phyloP scores from a whole-genome alignment of 1,284 basidiomycete genomes.

The Moesziomyces antarcticus region DNA sequence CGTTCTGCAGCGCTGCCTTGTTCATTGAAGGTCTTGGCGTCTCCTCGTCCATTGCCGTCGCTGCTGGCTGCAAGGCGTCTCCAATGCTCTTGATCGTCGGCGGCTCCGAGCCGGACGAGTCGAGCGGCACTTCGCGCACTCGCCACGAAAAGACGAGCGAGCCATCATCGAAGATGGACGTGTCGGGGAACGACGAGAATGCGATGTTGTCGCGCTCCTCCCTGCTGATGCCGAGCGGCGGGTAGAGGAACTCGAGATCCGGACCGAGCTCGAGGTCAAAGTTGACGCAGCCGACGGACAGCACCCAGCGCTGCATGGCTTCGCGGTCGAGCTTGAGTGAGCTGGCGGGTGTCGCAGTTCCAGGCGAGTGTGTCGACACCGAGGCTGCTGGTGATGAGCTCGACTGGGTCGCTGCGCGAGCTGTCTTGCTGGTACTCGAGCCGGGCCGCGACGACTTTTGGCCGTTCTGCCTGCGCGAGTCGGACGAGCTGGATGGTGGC shows the following conservation, averaged over 20 bases:
- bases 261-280: conserved; percentile 75
- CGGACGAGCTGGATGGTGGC: conserved; percentile 3
- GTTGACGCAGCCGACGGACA: conserved; percentile 65
- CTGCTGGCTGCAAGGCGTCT: conserved; percentile 17
- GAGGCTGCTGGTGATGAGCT: not conserved
- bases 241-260: conserved; percentile 79
- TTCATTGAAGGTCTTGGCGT: conserved; percentile 49
- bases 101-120: conserved; percentile 43
- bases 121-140: conserved; percentile 62
- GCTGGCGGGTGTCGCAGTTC: conserved; percentile 2
- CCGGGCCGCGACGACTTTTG: conserved; percentile 12
- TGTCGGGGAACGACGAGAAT: conserved; percentile 94
- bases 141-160: conserved; percentile 63
- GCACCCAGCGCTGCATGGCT: conserved; percentile 64
- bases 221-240: conserved; percentile 74
- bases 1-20: conserved; percentile 33
- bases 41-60: conserved; percentile 21
- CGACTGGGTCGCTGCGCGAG: not conserved
- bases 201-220: conserved; percentile 85
- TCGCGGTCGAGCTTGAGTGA: conserved; percentile 44
- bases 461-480: not conserved
- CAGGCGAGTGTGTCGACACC: not conserved
- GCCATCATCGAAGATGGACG: conserved; percentile 69
- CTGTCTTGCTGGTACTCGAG: conserved; percentile 18
- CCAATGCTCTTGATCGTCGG: conserved; percentile 49